Conservation (phyloP, 805 yeast species). For the Lipomyces sp. region DNA sequence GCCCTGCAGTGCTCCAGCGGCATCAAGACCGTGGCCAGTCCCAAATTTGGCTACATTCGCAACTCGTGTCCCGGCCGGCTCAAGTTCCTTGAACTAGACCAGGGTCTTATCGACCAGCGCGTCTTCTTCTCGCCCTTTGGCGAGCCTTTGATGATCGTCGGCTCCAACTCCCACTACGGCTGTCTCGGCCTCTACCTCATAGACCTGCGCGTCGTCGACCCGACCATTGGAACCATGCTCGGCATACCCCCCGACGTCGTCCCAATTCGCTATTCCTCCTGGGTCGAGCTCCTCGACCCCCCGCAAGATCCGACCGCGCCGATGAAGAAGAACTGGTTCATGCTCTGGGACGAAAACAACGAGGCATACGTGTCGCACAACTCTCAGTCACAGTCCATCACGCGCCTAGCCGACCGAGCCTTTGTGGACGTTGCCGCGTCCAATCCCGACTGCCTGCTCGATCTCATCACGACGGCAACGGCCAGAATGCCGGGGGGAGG, state of each 20-base stretch:
- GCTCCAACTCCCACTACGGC: constrained; percentile 6
- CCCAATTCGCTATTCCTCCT: constrained; percentile 4
- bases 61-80: not conserved
- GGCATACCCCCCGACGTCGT: not conserved
- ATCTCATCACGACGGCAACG: no score
- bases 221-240: constrained; percentile 1
- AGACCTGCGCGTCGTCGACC: constrained; percentile 15
- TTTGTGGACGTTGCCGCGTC: constrained; percentile 1
- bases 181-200: constrained; percentile 15
- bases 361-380: constrained; percentile 6
- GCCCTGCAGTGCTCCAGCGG: constrained; percentile 4
- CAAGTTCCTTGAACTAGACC: constrained; percentile 7
- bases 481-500: no score
- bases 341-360: constrained; percentile 3
- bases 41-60: constrained; percentile 6
- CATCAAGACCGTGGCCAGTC: not conserved
- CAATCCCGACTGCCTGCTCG: not conserved
- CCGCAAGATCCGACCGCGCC: constrained; percentile 3
- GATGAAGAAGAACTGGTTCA: constrained; percentile 12
- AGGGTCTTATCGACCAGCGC: constrained; percentile 14
- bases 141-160: constrained; percentile 19
- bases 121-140: constrained; percentile 15
- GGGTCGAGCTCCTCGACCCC: constrained; percentile 5
- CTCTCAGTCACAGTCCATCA: not conserved
- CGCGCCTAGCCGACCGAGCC: not conserved